Base-by-base conservation (phyloP, 345 rosid genomes). In the Carallia brachiata region DNA sequence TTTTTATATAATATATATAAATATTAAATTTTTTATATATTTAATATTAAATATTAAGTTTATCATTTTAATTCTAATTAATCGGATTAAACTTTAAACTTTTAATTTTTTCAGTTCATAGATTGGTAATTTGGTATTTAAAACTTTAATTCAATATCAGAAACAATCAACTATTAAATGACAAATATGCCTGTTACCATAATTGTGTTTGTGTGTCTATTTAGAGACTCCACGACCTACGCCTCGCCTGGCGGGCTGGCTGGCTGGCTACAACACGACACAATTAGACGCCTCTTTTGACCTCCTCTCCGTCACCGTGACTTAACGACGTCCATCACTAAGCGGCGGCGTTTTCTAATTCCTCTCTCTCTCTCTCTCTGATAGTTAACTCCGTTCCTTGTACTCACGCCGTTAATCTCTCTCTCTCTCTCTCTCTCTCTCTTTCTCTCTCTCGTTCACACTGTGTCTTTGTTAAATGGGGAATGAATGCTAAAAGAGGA, bases 211-310 rank as follows among this genome's bases (percentile, higher is more conserved):
- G 12, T 6, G 6, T 23, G 28, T 23, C 50, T 27, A 8, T 27
- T 5, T 4, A 23, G 60, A 56, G 60, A 56, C 60, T 56, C 15
- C 1, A 8, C 1, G 60, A 30, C 6, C 1, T 32, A 1, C 3
- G 30, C 30, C 31, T 12, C 59, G 13, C 59, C 32, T 1, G 4
- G 23, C 23, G 23, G 23, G 23, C 23, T 23, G 23, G 23, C 23
- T 0, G 23, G 23, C 23, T 23, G 23, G 23, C 23, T 23, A 23
- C 23, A 23, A 23, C 23, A 23, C 23, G 23, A 23, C 23, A 23
- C 31, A 9, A 17, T 4, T 39, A 44, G 86, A 72, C 84, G 79
- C 80, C 85, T 36, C 54, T 70, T 81, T 72, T 77, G 85, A 82
- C 85, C 70, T 6, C 50, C 13, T 61, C 61, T 36, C 32, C 31